A percentile compares a stretch with the other conserved stretches of the same genome.
phyloP scores from a whole-genome alignment of 495 filamentous ascomycete species.

The Penicillium antarcticum region DNA sequence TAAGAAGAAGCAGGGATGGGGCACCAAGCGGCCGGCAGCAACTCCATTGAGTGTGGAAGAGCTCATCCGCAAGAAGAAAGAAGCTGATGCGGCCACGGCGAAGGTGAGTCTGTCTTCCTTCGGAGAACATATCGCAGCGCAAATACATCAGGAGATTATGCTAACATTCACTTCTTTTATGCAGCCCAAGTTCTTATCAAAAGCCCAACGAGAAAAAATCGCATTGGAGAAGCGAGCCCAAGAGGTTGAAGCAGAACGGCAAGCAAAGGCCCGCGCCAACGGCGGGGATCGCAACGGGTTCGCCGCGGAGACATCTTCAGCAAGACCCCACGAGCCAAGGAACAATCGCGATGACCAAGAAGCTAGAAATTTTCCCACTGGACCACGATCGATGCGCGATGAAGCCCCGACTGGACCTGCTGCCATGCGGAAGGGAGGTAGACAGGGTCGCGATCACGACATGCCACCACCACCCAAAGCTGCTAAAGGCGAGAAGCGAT shows the following conservation, averaged over 20 bases:
- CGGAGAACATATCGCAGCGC: not conserved
- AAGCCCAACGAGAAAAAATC: slow-evolving; percentile 81
- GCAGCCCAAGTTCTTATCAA: slow-evolving; percentile 88
- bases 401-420: slow-evolving; percentile 53
- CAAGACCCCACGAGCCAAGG: not conserved
- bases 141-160: not conserved
- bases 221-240: slow-evolving; percentile 82
- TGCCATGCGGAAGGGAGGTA: slow-evolving; percentile 44
- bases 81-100: slow-evolving; percentile 71
- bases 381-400: slow-evolving; percentile 70
- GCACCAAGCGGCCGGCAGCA: slow-evolving; percentile 31
- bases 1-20: slow-evolving; percentile 57
- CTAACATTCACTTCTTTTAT: slow-evolving; percentile 17
- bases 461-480: slow-evolving; percentile 47
- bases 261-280: slow-evolving; percentile 32
- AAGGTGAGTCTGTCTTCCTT: slow-evolving; percentile 49
- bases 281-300: slow-evolving; percentile 26
- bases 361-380: slow-evolving; percentile 59
- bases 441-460: slow-evolving; percentile 50
- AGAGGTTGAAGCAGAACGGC: slow-evolving; percentile 70
- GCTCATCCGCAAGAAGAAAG: slow-evolving; percentile 72
- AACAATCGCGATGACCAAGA: slow-evolving; percentile 7
- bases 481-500: slow-evolving; percentile 52
- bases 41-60: slow-evolving; percentile 73
- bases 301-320: not conserved